These are phyloP conservation scores for Furcasterigmium furcatum DNA, from an alignment of 2,329 filamentous ascomycete species.

Conservation along the genomic window DNA sequence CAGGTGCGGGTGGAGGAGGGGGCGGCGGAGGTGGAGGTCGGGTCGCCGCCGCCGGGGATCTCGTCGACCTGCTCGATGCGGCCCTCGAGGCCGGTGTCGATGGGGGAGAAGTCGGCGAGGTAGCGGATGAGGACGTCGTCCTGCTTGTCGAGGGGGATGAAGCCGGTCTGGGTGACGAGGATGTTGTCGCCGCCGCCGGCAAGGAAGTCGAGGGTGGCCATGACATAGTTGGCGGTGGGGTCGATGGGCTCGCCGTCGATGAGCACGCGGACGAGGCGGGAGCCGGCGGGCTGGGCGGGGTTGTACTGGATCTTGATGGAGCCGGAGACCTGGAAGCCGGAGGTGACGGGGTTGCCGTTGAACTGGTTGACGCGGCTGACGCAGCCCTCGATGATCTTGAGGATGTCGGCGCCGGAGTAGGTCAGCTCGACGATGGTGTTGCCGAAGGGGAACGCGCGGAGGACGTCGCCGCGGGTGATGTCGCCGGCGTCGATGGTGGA, in stretches of 20 bases:
- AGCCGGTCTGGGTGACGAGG: slow-evolving; percentile 33
- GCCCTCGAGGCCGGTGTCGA: slow-evolving; percentile 46
- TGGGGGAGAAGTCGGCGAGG: slow-evolving; percentile 42
- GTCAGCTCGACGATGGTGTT: slow-evolving; percentile 60
- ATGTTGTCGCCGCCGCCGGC: slow-evolving; percentile 63
- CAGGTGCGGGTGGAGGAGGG: slow-evolving; percentile 2
- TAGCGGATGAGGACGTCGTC: slow-evolving; percentile 52
- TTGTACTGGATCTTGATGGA: slow-evolving; percentile 57
- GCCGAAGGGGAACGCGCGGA: slow-evolving; percentile 64
- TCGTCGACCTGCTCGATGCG: slow-evolving; percentile 28
- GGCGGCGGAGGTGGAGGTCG: background rate
- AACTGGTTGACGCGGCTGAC: slow-evolving; percentile 51
- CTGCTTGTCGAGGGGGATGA: slow-evolving; percentile 46
- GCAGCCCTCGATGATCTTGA: slow-evolving; percentile 56
- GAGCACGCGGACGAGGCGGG: slow-evolving; percentile 48
- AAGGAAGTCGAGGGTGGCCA: slow-evolving; percentile 62
- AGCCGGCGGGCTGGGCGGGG: slow-evolving; percentile 43
- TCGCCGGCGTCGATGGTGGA: slow-evolving; percentile 58
- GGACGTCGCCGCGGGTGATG: slow-evolving; percentile 60
- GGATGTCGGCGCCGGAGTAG: slow-evolving; percentile 50
- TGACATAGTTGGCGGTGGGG: slow-evolving; percentile 43
- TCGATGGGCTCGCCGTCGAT: slow-evolving; percentile 47
- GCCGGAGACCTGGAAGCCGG: slow-evolving; percentile 58
- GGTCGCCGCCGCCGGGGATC: background rate
- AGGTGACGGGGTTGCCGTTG: slow-evolving; percentile 49